Base-by-base conservation (phyloP, 371 early-diverging fungal genomes). In the Circinella umbellata region DNA sequence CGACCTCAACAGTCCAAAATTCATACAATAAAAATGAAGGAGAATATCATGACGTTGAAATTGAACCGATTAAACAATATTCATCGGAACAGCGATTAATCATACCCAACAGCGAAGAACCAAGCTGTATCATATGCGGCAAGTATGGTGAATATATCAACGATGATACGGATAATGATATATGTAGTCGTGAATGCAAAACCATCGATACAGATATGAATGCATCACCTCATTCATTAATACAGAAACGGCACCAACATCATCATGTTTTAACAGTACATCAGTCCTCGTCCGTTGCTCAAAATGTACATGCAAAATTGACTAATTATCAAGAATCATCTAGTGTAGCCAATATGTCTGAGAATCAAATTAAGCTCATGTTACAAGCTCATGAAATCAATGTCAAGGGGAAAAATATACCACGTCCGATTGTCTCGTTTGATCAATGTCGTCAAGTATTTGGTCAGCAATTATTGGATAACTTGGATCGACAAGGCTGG, bases 81-180 rank as follows among this genome's bases (percentile, higher is more conserved):
- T 69, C 70, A 13, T 69, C 74, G 10, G 77, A 78, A 46, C 86
- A 88, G 66, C 81, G 86, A 36, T 54, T 69, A 15, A 74, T 72
- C 14, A 42, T 63, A 55, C 62, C 75, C 35, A 51, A 66, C 35
- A 68, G 64, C 5, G 82, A 78, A 4, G 86, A 86, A 64, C 83
- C 84, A 17, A 36, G 62, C 4, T 87, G 89, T 60, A 63, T 83
- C 17, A 70, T 87, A 17, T 87, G 87, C 68, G 84, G 86, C n/a
- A 78, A 76, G 72, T 87, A 80, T 64, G 89, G 86, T 0, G 89
- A 85, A 72, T 85, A 84, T 64, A 79, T 84, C 34, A 82, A 80
- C 62, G 76, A 84, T 54, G 69, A 71, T 9, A 85, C 84, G 4
- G 76, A 83, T 5, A 79, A 85, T 59, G 81, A 80, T 66, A 76